These are phyloP conservation scores for Populus trichocarpa DNA, from an alignment of 441 rosid species.

Conservation along the genomic window DNA sequence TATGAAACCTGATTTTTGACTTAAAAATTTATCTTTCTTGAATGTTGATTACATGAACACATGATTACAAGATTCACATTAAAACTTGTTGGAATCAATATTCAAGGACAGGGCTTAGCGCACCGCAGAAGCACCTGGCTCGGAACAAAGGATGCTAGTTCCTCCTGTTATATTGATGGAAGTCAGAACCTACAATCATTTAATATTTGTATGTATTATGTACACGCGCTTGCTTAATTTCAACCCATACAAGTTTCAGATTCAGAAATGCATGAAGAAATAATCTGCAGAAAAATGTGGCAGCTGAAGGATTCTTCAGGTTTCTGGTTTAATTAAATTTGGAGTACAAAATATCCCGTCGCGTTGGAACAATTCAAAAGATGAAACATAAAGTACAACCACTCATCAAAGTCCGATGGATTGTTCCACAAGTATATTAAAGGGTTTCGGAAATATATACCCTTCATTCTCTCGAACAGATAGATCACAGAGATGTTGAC, in stretches of 20 bases:
- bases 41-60: too few species aligned
- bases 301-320: conserved; percentile 21
- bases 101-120: too few species aligned
- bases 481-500: not conserved
- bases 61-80: too few species aligned
- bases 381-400: not conserved
- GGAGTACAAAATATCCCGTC: conserved; percentile 3
- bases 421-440: not conserved
- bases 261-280: not conserved
- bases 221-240: not conserved
- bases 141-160: not conserved
- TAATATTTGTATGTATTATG: not conserved
- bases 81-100: too few species aligned
- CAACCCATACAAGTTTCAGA: not conserved
- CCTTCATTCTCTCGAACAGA: not conserved
- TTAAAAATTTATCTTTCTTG: too few species aligned
- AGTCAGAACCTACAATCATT: not conserved
- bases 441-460: not conserved
- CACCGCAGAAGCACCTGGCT: too few species aligned
- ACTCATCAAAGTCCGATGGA: not conserved
- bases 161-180: not conserved
- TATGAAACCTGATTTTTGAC: too few species aligned
- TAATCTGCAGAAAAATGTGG: not conserved
- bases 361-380: not conserved
- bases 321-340: not conserved